Base-by-base conservation (phyloP, 257 asterid genomes). In the Ajuga chamaepitys region DNA sequence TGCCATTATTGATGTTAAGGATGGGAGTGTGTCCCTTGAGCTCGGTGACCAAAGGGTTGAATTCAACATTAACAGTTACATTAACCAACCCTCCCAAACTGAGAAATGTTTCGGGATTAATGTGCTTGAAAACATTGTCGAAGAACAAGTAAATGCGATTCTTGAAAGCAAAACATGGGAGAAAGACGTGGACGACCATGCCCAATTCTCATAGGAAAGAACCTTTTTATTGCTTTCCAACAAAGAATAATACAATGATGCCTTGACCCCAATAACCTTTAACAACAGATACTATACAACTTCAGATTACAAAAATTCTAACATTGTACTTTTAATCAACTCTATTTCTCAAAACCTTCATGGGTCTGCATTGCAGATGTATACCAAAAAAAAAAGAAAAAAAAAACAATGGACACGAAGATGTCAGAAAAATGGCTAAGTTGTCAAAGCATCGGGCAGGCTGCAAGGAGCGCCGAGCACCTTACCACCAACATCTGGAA, bases 401-500 rank as follows among this genome's bases (percentile, higher is more conserved):
- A n/a, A n/a, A n/a, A 67, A 70, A 60, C 56, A 67, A 34, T 41
- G 40, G 40, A 48, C 44, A 32, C 8, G 37, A 35, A 38, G 22
- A 8, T 10, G 50, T 44, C n/a, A 45, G n/a, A 25, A 41, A n/a
- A 34, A 24, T 40, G 58, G 30, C 65, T 68, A 89, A 17, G 95
- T 86, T 4, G 96, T 89, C 74, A 89, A 78, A 54, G 96, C 95
- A 76, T 89, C 93, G 2, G 95, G 96, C 48, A 89, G 83, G 42
- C 67, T 80, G 64, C 77, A 76, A 5, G 83, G 81, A 18, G 87
- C 85, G 1, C 96, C 95, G 14, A 84, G 72, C 47, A 89, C 74
- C 75, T 84, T 89, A 47, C 95, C 96, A 30, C 95, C 90, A 25
- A 86, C 83, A 54, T 89, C 96, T 0, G 95, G 95, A 59, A 89